phyloP scores from a whole-genome alignment of 2,329 filamentous ascomycete species.

The Exserohilum rostratum region DNA sequence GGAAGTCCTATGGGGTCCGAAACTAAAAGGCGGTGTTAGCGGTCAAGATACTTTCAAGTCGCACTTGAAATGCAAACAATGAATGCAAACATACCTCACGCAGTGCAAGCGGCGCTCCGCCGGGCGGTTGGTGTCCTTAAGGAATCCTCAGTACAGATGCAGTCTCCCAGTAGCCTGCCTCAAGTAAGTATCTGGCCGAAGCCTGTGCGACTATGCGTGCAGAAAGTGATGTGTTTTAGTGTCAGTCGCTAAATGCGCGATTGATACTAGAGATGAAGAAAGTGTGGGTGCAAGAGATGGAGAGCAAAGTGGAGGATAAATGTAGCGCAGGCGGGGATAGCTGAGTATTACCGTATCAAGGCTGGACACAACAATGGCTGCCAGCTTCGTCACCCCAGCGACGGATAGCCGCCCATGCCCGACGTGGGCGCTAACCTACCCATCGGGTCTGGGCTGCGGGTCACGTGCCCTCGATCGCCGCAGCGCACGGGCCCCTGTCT shows the following conservation, averaged over 20 bases:
- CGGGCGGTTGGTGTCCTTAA: slow-evolving; percentile 65
- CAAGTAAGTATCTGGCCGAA: slow-evolving; percentile 46
- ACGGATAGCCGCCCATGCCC: slow-evolving; percentile 20
- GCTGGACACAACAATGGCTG: slow-evolving; percentile 33
- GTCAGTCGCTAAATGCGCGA: slow-evolving; percentile 14
- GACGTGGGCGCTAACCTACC: slow-evolving; percentile 1
- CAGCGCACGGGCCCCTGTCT: not conserved
- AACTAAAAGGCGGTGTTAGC: slow-evolving; percentile 41
- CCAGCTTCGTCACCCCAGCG: slow-evolving; percentile 34
- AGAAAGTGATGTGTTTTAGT: slow-evolving; percentile 12
- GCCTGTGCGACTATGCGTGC: slow-evolving; percentile 29
- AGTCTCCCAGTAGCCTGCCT: slow-evolving; percentile 48
- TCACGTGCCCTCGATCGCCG: not conserved
- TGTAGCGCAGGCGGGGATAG: slow-evolving; percentile 34
- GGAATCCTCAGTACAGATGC: slow-evolving; percentile 52
- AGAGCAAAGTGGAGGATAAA: slow-evolving; percentile 28
- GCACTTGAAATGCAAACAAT: not conserved
- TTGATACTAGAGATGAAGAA: slow-evolving; percentile 26
- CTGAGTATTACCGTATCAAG: slow-evolving; percentile 30
- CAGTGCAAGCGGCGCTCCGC: slow-evolving; percentile 80
- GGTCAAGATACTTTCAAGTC: not conserved
- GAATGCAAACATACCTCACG: slow-evolving; percentile 67
- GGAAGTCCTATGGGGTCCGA: slow-evolving; percentile 48
- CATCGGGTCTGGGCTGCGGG: not conserved
- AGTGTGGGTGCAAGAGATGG: slow-evolving; percentile 31